These are phyloP conservation scores for Acrodontium crateriforme DNA, from an alignment of 2,329 filamentous ascomycete species.

Conservation along the genomic window DNA sequence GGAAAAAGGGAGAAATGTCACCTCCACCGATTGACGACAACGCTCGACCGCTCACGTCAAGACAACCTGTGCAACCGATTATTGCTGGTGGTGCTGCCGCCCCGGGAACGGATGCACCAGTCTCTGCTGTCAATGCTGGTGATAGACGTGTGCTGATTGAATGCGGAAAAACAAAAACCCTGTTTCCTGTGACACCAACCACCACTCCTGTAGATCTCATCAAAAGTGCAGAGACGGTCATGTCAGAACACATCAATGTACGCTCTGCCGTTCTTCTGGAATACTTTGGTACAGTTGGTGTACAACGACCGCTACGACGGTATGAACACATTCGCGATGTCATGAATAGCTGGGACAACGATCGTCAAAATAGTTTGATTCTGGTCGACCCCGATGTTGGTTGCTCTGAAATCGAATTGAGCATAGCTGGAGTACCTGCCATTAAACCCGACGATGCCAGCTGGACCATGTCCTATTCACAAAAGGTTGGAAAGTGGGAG, in stretches of 20 bases:
- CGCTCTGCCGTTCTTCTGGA: conserved; percentile 61
- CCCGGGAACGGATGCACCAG: conserved; percentile 57
- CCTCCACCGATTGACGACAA: conserved; percentile 6
- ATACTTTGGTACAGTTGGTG: conserved; percentile 57
- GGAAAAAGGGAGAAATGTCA: conserved; percentile 14
- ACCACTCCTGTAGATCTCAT: conserved; percentile 66
- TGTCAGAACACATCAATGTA: conserved; percentile 51
- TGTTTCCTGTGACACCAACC: conserved; percentile 57
- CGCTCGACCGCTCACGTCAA: conserved; percentile 10
- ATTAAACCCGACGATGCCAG: conserved; percentile 52
- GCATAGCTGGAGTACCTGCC: conserved; percentile 48
- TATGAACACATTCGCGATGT: conserved; percentile 81
- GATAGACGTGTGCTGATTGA: conserved; percentile 64
- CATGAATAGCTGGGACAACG: conserved; percentile 83
- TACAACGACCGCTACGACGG: conserved; percentile 68
- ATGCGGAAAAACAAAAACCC: conserved; percentile 54
- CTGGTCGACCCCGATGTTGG: conserved; percentile 45
- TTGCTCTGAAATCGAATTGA: conserved; percentile 45
- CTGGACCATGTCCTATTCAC: conserved; percentile 66
- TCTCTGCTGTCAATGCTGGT: conserved; percentile 66
- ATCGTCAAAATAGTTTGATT: conserved; percentile 60
- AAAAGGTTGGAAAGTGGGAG: conserved; percentile 72
- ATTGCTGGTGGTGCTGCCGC: conserved; percentile 33
- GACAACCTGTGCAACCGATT: conserved; percentile 13
- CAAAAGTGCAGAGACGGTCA: conserved; percentile 47